phyloP scores from a whole-genome alignment of 257 asterid genomes.

The Penstemon davidsonii region DNA sequence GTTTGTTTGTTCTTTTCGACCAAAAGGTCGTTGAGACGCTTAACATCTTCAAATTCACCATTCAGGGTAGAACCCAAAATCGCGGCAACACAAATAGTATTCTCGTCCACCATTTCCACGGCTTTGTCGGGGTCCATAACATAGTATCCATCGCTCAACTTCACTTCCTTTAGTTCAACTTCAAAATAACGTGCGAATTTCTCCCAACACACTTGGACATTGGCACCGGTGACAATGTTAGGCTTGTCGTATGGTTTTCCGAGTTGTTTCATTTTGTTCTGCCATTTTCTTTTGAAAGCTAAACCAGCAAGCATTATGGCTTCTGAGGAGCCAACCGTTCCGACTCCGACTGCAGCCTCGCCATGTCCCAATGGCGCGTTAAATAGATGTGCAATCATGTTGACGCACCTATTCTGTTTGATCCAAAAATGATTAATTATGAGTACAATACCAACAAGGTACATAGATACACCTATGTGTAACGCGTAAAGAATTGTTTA shows the following conservation, averaged over 20 bases:
- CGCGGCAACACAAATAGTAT: conserved; percentile 92
- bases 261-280: conserved; percentile 70
- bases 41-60: conserved; percentile 93
- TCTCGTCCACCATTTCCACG: conserved; percentile 85
- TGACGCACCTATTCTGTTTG: conserved; percentile 80
- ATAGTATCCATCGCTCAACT: conserved; percentile 73
- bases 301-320: conserved; percentile 94
- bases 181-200: conserved; percentile 89
- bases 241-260: conserved; percentile 85
- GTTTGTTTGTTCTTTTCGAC: conserved; percentile 64
- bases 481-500: no score
- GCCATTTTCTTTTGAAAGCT: conserved; percentile 92
- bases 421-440: neutral
- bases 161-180: conserved; percentile 89
- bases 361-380: conserved; percentile 80
- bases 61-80: conserved; percentile 84
- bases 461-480: no score
- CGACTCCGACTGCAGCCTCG: conserved; percentile 83
- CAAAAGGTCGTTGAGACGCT: conserved; percentile 70
- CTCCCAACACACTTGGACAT: conserved; percentile 96
- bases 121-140: conserved; percentile 93
- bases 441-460: neutral
- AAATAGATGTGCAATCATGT: conserved; percentile 87
- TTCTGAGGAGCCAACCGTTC: conserved; percentile 95
- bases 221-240: conserved; percentile 89